Evolutionary conservation across 441 rosid genomes (phyloP).

Genomic region (Eutrema salsugineum): DNA sequence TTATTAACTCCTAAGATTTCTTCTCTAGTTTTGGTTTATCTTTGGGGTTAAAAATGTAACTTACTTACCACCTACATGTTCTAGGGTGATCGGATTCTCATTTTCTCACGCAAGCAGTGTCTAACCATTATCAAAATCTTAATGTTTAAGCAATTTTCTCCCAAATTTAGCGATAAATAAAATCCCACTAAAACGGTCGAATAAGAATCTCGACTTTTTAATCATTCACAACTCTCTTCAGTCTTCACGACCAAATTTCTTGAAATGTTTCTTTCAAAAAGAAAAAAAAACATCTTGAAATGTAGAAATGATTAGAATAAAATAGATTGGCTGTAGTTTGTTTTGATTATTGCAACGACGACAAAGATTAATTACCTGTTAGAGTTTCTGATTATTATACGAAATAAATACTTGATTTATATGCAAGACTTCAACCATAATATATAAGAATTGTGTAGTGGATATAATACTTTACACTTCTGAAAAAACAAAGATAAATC

Average conservation of each 20-base stretch:
- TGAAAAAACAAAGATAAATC: background rate
- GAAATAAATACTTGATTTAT: background rate
- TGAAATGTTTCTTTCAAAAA: no score
- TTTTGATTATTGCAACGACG: constrained; percentile 25
- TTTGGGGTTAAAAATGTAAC: background rate
- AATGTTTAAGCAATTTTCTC: background rate
- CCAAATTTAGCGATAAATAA: background rate
- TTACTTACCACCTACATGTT: constrained; percentile 5
- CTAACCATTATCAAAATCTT: background rate
- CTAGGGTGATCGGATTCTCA: constrained; percentile 13
- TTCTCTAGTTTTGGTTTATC: background rate
- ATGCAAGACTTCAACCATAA: constrained; percentile 10
- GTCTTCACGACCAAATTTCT: constrained; percentile 1
- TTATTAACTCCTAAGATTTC: background rate
- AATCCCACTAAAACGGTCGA: background rate
- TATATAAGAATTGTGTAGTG: constrained; percentile 22
- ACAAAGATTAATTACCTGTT: constrained; percentile 28
- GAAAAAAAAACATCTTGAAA: constrained; percentile 17
- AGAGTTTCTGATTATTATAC: background rate
- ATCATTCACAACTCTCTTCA: background rate
- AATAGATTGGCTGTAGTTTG: constrained; percentile 8
- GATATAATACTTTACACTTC: background rate
- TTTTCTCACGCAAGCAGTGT: constrained; percentile 1
- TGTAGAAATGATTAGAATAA: constrained; percentile 1
- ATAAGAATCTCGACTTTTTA: constrained; percentile 18